phyloP scores from a whole-genome alignment of 257 asterid genomes.

The Ligustrum vulgare region DNA sequence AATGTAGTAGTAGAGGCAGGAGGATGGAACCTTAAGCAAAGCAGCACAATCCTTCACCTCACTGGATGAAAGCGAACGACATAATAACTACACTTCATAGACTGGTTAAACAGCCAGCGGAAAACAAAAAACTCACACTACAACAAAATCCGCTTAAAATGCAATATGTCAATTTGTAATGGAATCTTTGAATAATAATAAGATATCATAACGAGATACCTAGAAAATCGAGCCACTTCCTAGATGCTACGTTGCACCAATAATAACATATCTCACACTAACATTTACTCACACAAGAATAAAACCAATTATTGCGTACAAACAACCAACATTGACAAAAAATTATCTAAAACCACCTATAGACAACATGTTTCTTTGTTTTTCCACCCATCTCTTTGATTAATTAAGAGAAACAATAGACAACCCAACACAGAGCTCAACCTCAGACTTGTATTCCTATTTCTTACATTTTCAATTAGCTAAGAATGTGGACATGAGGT shows the following conservation, averaged over 20 bases:
- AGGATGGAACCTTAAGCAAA: too few species aligned
- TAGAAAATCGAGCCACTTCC: neutral
- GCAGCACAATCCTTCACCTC: too few species aligned
- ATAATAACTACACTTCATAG: too few species aligned
- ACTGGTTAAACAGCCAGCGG: too few species aligned
- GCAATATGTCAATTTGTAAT: too few species aligned
- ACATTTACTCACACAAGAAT: constrained; percentile 57
- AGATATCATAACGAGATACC: neutral
- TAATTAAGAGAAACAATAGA: constrained; percentile 26
- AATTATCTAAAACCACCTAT: constrained; percentile 32
- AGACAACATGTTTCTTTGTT: constrained; percentile 7
- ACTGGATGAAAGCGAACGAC: too few species aligned
- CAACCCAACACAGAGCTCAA: constrained; percentile 34
- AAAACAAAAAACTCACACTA: too few species aligned
- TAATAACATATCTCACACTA: constrained; percentile 48
- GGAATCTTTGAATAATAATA: neutral
- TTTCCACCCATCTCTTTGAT: constrained; percentile 29
- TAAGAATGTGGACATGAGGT: constrained; percentile 18
- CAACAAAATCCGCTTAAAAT: too few species aligned
- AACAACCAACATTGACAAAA: constrained; percentile 29
- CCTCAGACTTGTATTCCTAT: constrained; percentile 25
- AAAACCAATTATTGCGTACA: constrained; percentile 58
- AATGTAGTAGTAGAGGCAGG: too few species aligned
- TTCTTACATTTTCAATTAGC: constrained; percentile 22
- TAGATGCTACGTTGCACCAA: constrained; percentile 12